Evolutionary conservation across 257 asterid genomes (phyloP).

Genomic region (Apocynum venetum): DNA sequence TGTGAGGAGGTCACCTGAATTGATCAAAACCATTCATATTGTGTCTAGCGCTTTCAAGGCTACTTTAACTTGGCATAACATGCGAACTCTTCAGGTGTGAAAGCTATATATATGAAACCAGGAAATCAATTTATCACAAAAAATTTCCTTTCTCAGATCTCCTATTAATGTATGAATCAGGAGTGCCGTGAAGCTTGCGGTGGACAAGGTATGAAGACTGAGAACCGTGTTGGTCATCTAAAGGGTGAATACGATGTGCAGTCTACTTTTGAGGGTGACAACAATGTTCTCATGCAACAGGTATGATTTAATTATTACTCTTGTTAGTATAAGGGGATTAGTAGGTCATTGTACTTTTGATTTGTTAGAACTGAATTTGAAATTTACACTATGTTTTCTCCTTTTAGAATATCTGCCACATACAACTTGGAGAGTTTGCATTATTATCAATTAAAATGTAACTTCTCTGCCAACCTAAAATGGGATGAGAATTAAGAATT

Average conservation of each 20-base stretch:
- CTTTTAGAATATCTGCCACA: background rate
- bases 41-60: constrained; percentile 95
- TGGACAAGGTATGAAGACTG: constrained; percentile 94
- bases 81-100: constrained; percentile 92
- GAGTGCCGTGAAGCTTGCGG: constrained; percentile 99
- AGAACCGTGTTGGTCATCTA: constrained; percentile 85
- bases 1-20: constrained; percentile 69
- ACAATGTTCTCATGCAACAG: constrained; percentile 98
- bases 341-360: background rate
- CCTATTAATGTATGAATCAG: constrained; percentile 29
- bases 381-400: background rate
- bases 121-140: background rate
- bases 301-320: constrained; percentile 28
- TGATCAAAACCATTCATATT: constrained; percentile 77
- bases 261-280: constrained; percentile 97
- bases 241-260: constrained; percentile 94
- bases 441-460: background rate
- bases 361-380: background rate
- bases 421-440: background rate
- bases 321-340: background rate
- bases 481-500: background rate
- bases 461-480: background rate
- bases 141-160: constrained; percentile 21
- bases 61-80: constrained; percentile 81
- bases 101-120: background rate